These are phyloP conservation scores for Schizochytrium sp. DNA, from an alignment of 108 stramenopile species.

Conservation along the genomic window DNA sequence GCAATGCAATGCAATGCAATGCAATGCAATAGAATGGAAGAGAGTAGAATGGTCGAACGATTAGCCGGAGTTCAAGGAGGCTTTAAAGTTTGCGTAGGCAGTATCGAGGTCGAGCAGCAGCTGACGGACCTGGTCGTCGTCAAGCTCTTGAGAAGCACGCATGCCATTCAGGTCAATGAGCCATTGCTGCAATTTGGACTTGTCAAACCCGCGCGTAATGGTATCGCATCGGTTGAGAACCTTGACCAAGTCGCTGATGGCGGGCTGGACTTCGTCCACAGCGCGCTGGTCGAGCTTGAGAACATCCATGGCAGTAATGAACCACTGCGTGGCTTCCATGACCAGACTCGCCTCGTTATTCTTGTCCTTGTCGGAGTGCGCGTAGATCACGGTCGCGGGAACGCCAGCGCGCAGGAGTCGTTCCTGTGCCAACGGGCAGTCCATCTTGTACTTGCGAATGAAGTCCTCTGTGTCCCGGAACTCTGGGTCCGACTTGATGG, in stretches of 20 bases:
- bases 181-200: slow-evolving; percentile 73
- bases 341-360: not conserved
- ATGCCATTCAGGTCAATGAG: slow-evolving; percentile 76
- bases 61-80: slow-evolving; percentile 46
- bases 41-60: no score
- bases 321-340: slow-evolving; percentile 56
- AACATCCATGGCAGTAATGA: slow-evolving; percentile 97
- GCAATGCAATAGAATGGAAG: no score
- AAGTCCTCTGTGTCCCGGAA: slow-evolving; percentile 49
- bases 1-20: no score
- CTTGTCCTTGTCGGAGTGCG: slow-evolving; percentile 38
- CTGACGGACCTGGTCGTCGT: slow-evolving; percentile 82
- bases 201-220: slow-evolving; percentile 75
- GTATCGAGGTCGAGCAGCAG: slow-evolving; percentile 75
- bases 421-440: slow-evolving; percentile 84
- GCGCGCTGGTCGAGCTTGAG: slow-evolving; percentile 80
- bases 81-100: slow-evolving; percentile 75
- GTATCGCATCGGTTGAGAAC: slow-evolving; percentile 67
- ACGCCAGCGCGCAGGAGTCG: slow-evolving; percentile 77
- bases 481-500: slow-evolving; percentile 20
- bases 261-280: slow-evolving; percentile 90
- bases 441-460: slow-evolving; percentile 80
- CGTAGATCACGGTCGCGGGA: slow-evolving; percentile 71
- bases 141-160: slow-evolving; percentile 84
- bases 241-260: slow-evolving; percentile 78